These are phyloP conservation scores for Rhodosporidiobolus odoratus DNA, from an alignment of 768 basidiomycete genomes.

Conservation along the genomic window DNA sequence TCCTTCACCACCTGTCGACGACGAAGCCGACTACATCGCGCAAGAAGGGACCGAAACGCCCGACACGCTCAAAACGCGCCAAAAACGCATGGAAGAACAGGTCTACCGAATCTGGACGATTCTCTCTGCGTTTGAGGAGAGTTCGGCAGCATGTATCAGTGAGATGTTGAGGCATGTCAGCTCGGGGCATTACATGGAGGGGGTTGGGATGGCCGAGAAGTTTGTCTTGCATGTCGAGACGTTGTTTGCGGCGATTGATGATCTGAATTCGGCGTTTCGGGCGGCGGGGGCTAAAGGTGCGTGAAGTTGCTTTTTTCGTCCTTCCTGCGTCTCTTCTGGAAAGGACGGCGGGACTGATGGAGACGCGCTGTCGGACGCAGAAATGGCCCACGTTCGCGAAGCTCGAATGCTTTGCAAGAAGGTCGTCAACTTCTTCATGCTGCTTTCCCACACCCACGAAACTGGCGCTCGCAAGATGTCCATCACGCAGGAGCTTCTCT, in stretches of 20 bases:
- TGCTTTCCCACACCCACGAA: slow-evolving; percentile 91
- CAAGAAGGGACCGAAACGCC: slow-evolving; percentile 79
- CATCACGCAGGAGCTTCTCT: slow-evolving; percentile 94
- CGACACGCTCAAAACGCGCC: slow-evolving; percentile 74
- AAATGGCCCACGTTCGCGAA: slow-evolving; percentile 94
- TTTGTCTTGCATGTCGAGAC: slow-evolving; percentile 98
- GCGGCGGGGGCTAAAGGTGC: slow-evolving; percentile 76
- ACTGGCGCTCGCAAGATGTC: slow-evolving; percentile 83
- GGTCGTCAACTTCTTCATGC: slow-evolving; percentile 94
- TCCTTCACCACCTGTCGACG: background rate
- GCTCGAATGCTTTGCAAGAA: slow-evolving; percentile 98
- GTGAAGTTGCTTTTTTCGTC: slow-evolving; percentile 40
- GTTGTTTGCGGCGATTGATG: slow-evolving; percentile 92
- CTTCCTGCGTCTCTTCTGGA: background rate
- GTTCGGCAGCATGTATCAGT: slow-evolving; percentile 97
- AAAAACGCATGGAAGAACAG: slow-evolving; percentile 89
- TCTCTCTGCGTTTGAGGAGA: slow-evolving; percentile 95
- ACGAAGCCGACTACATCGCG: slow-evolving; percentile 60
- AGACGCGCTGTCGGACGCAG: slow-evolving; percentile 6
- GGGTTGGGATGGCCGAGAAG: slow-evolving; percentile 95
- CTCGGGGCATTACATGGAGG: slow-evolving; percentile 90
- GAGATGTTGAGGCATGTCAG: slow-evolving; percentile 98
- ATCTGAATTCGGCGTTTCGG: slow-evolving; percentile 82
- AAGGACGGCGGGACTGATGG: background rate
- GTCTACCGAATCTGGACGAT: slow-evolving; percentile 99